Evolutionary conservation across 345 rosid species (phyloP), one percentile per base, ranked within the genome.

Genomic region (Streptanthus diversifolius): DNA sequence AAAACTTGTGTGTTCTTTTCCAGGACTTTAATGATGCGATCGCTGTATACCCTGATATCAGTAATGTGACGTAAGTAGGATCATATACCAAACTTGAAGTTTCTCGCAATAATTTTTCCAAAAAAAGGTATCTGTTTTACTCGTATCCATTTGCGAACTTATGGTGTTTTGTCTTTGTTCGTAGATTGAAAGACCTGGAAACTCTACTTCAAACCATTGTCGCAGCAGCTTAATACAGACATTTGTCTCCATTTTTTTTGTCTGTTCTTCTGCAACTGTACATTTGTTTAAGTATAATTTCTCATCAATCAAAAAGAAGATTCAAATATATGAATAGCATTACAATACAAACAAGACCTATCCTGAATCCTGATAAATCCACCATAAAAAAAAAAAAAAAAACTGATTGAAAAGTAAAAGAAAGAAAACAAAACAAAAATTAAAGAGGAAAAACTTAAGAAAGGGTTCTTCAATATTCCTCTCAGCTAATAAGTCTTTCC

Each of bases 21-120:
- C 89, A 90, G 98, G 96, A 93, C 78, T 93, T 93, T 53, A 82
- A 73, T 67, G 97, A 86, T 52, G 87, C 97, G 9, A 79, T 90
- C 10, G 87, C 92, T 33, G 79, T 79, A 40, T 93, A 90, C 70
- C 91, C 97, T 45, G 98, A 93, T 75, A 74, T 93, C 81, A 80
- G 88, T 67, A 82, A 80, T 44, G 90, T 90, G 61, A 86, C 84
- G 97, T 88, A 84, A 61, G 70, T 69, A 64, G 11, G 0, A 12
- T 53, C 40, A 48, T 35, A 48, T 47, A 70, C 25, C 21, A 63
- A 62, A 41, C 18, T 22, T 37, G 5, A 40, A 33, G 25, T 4
- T 3, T 29, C 66, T 22, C 51, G 25, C 18, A 27, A 8, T 5
- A 7, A 7, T 5, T 6, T 30, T 30, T 6, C 6, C 1, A 6